Evolutionary conservation across 257 asterid genomes (phyloP).

Genomic region (Euphrasia confusa): DNA sequence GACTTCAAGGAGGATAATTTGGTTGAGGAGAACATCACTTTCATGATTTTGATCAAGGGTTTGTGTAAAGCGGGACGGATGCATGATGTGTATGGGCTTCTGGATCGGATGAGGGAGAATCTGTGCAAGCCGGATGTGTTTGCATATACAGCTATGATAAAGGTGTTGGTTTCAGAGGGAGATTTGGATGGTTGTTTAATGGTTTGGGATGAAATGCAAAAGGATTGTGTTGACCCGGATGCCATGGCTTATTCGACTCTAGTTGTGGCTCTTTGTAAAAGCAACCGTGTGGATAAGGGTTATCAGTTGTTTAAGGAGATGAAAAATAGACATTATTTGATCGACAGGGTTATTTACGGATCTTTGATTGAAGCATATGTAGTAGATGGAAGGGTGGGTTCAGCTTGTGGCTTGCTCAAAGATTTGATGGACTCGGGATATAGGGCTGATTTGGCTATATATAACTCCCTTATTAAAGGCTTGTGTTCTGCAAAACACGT

Average conservation of each 20-base stretch:
- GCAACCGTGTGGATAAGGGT: constrained; percentile 46
- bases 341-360: constrained; percentile 84
- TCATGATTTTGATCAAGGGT: constrained; percentile 83
- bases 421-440: constrained; percentile 88
- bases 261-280: constrained; percentile 64
- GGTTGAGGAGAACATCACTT: constrained; percentile 71
- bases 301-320: constrained; percentile 75
- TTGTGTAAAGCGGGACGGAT: constrained; percentile 70
- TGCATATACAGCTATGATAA: constrained; percentile 93
- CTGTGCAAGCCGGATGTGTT: constrained; percentile 92
- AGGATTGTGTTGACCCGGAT: constrained; percentile 76
- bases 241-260: constrained; percentile 85
- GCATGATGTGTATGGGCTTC: constrained; percentile 56
- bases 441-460: constrained; percentile 80
- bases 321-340: constrained; percentile 61
- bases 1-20: constrained; percentile 77
- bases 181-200: constrained; percentile 71
- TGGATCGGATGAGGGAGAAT: constrained; percentile 66
- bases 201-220: constrained; percentile 82
- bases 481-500: constrained; percentile 54
- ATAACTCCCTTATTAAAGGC: constrained; percentile 74
- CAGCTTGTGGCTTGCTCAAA: constrained; percentile 76
- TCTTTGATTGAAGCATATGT: constrained; percentile 81
- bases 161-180: constrained; percentile 59
- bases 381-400: constrained; percentile 60